Percentiles rank a stretch among this genome's conserved stretches.
These are phyloP conservation scores for Cerrena zonata DNA, from an alignment of 1,284 basidiomycete genomes.

Conservation along the genomic window DNA sequence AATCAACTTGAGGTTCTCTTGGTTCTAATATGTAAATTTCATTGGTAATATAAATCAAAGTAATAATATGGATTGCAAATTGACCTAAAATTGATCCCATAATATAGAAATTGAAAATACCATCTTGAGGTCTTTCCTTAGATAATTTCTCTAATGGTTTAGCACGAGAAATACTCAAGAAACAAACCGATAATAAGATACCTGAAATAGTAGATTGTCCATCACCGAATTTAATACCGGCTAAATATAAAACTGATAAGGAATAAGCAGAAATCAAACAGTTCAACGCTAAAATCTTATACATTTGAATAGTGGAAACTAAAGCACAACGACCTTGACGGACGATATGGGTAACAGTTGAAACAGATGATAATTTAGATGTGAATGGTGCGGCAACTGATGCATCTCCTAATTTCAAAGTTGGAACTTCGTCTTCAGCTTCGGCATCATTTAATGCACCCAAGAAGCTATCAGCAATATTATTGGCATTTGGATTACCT, in stretches of 20 bases:
- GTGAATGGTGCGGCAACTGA: conserved; percentile 96
- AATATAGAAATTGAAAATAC: conserved; percentile 94
- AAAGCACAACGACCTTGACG: conserved; percentile 94
- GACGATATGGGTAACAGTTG: conserved; percentile 91
- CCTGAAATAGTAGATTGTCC: conserved; percentile 93
- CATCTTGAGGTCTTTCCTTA: conserved; percentile 82
- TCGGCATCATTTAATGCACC: conserved; percentile 89
- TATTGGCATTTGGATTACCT: conserved; percentile 86
- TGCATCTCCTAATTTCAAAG: conserved; percentile 95
- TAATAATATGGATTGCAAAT: conserved; percentile 84
- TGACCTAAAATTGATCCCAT: conserved; percentile 84
- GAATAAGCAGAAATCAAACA: conserved; percentile 95
- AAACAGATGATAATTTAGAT: conserved; percentile 88
- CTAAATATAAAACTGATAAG: conserved; percentile 89
- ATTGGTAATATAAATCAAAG: conserved; percentile 86
- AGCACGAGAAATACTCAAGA: conserved; percentile 93
- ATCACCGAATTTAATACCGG: conserved; percentile 96
- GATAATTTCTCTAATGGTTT: conserved; percentile 92
- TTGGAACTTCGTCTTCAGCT: conserved; percentile 85
- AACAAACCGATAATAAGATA: conserved; percentile 95
- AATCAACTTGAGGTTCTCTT: conserved; percentile 72
- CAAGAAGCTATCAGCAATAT: conserved; percentile 34
- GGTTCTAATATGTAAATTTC: conserved; percentile 73
- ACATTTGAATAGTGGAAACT: conserved; percentile 97
- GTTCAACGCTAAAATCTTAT: conserved; percentile 94